Base-by-base conservation (phyloP, 2,329 filamentous ascomycete genomes). In the Sporothrix brasiliensis region DNA sequence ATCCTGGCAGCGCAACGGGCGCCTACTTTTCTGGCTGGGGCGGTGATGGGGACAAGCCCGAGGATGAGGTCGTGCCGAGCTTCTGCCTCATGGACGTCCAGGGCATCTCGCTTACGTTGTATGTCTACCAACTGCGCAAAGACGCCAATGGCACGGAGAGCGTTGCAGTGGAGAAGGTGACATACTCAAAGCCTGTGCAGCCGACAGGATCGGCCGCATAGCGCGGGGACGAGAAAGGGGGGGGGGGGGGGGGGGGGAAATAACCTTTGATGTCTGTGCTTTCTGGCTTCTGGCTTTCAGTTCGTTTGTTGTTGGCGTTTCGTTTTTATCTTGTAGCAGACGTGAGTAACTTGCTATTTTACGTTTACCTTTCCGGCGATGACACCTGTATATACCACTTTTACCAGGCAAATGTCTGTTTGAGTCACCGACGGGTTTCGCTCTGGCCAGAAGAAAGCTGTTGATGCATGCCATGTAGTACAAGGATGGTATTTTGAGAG, bases 1-100 rank as follows among this genome's bases (percentile, higher is more conserved):
- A 90, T 76, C 88, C 88, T 1, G 88, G 88, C 3, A 89, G 86
- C 76, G 88, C 88, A 30, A 90, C 88, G 5, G 88, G 88, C 11
- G 88, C 88, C 2, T 88, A 87, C 73, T 82, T 85, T 27, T 85
- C 85, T 1, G 85, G 86, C 24, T 89, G 86, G 84, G 82, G 81
- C 24, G 67, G 86, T 86, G 53, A 83, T 91, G 24, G 89, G 89
- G 71, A 93, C 94, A 53, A 97, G 92, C 79, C 86, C 24, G 84
- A 81, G n/a, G 88, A 92, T 77, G 91, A 94, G 69, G 91, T 92
- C 30, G 90, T 89, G 70, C 94, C 94, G 34, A 97, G 93, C 79
- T 97, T 98, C 81, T 97, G 95, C 78, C 82, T 98, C 79, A 97
- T 98, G 94, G 94, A 98, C 86, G 92, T 97, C 49, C 94, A 98